Percentiles rank a stretch among this genome's conserved stretches.
phyloP scores from a whole-genome alignment of 305 asterid genomes.

The Fraxinus xanthoxyloides region DNA sequence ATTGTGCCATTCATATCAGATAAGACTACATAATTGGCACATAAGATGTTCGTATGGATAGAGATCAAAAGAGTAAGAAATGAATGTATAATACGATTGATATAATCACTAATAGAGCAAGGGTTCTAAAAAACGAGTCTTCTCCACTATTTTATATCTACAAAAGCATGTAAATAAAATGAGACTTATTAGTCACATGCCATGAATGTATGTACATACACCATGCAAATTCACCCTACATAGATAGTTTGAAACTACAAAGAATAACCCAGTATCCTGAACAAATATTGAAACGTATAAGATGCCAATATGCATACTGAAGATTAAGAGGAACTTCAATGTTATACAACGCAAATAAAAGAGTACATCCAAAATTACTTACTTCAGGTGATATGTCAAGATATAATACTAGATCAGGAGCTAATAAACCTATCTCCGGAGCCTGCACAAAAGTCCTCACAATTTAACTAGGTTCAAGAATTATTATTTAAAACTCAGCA shows the following conservation, averaged over 20 bases:
- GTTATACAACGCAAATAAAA: constrained; percentile 1
- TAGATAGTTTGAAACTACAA: background rate
- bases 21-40: background rate
- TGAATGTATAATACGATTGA: background rate
- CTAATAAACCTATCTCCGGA: constrained; percentile 81
- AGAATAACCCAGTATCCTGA: background rate
- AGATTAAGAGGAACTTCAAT: background rate
- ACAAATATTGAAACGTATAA: background rate
- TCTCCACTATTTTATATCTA: background rate
- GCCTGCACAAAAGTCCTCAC: constrained; percentile 46
- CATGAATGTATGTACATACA: background rate
- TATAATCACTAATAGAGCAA: background rate
- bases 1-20: background rate
- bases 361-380: constrained; percentile 11
- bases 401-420: constrained; percentile 87
- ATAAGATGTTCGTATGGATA: background rate
- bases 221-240: background rate
- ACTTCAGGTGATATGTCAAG: constrained; percentile 95
- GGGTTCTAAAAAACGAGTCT: background rate
- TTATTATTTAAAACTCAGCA: background rate
- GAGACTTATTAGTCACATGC: background rate
- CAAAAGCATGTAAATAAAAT: background rate
- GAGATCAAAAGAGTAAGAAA: background rate
- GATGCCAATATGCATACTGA: constrained; percentile 7
- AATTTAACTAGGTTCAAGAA: background rate